Percentiles rank a stretch among this genome's conserved stretches.
phyloP scores from a whole-genome alignment of 1,284 basidiomycete genomes.

The Trichosporon coremiiforme region DNA sequence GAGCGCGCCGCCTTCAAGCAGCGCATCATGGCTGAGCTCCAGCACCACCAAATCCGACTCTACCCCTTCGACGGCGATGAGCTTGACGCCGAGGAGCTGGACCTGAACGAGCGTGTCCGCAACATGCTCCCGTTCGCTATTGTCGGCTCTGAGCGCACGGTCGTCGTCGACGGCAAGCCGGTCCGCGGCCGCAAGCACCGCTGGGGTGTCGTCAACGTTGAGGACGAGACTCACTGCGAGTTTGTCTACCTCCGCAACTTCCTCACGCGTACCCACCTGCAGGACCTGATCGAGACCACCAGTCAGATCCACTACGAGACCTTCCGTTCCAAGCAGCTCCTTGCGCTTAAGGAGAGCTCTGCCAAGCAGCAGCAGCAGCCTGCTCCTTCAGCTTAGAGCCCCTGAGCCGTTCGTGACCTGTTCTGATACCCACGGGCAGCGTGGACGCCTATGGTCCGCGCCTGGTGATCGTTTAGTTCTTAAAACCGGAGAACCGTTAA shows the following conservation, averaged over 20 bases:
- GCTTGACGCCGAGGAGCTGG: conserved; percentile 80
- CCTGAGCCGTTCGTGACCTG: conserved; percentile 1
- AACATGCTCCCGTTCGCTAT: conserved; percentile 95
- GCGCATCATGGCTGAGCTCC: conserved; percentile 91
- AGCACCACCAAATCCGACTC: conserved; percentile 87
- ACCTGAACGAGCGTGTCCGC: conserved; percentile 89
- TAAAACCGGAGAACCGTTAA: conserved; percentile 17
- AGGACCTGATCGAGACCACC: conserved; percentile 98
- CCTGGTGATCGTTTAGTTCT: conserved; percentile 18
- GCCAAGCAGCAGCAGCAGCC: conserved; percentile 46
- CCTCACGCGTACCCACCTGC: conserved; percentile 84
- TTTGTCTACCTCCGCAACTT: conserved; percentile 97
- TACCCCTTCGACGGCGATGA: conserved; percentile 99
- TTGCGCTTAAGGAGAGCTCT: conserved; percentile 56
- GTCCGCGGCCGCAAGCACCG: conserved; percentile 96
- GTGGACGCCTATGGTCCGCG: conserved; percentile 17
- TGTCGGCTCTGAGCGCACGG: conserved; percentile 90
- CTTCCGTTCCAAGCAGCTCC: conserved; percentile 90
- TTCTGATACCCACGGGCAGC: conserved; percentile 17
- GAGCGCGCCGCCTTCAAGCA: conserved; percentile 92
- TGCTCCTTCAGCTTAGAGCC: conserved; percentile 7
- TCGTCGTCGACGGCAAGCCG: conserved; percentile 92
- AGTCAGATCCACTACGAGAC: conserved; percentile 99
- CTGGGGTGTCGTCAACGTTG: conserved; percentile 98
- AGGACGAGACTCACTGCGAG: conserved; percentile 96